Base-by-base conservation (phyloP, 495 filamentous ascomycete species). In the Penicillium odoratum region DNA sequence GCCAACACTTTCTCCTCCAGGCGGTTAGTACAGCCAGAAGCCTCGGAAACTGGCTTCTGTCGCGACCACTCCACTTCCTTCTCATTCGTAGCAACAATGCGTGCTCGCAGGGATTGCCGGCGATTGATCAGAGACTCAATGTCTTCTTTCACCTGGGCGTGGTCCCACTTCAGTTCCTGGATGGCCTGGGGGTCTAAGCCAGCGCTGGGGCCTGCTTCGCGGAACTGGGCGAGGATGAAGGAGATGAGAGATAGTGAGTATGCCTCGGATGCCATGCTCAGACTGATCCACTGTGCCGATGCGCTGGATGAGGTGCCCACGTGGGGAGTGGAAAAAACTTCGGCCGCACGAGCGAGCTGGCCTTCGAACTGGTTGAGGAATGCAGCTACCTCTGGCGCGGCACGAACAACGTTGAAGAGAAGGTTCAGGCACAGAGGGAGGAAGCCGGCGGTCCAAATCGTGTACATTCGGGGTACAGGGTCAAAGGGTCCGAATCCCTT, bases 341-440 rank as follows among this genome's bases (percentile, higher is more conserved):
- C 81, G 5, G 83, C 75, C 11, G 84, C 83, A 5, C 87, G 81
- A 21, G 65, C 66, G 9, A 97, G 82, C 38, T 95, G 85, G 38
- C 82, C 81, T 26, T 88, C 85, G 65, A 94, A 96, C 64, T 89
- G 86, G 63, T 91, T 93, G 16, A 98, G 82, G 70, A 97, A 95
- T 47, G 85, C 84, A 2, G 88, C 83, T 25, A 97, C 85, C 62
- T 98, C 95, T 0, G 86, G 85, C 2, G 92, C 91, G 3, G 90
- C 83, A 1, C 85, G 77, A 21, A 91, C 89, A 26, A 98, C 85
- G 29, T 90, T 85, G 59, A 85, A 83, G 40, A 98, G 84, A 33
- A 98, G 80, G 68, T 97, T 97, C 34, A 98, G 80, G n/a, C 93
- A 85, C 10, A 98, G 72, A 0, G 94, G 93, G 1, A 98, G 80